phyloP scores from a whole-genome alignment of 2,329 filamentous ascomycete genomes.

The Aureobasidium sp. region DNA sequence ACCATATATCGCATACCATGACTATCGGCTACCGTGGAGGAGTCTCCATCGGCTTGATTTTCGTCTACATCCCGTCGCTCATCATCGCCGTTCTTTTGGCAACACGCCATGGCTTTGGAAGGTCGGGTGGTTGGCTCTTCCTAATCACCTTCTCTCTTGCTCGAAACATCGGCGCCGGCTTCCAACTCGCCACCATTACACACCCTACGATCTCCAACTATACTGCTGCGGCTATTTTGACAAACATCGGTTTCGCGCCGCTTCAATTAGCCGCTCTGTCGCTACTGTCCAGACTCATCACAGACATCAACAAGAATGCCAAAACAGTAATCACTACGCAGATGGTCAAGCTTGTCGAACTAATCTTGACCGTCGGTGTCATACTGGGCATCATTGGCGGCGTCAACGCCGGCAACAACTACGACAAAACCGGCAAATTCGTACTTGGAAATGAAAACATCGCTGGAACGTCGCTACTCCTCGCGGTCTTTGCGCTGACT shows the following conservation, averaged over 20 bases:
- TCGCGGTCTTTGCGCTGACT: constrained; percentile 21
- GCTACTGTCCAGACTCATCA: constrained; percentile 22
- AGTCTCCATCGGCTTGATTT: constrained; percentile 23
- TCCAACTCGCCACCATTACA: constrained; percentile 23
- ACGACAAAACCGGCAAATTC: constrained; percentile 15
- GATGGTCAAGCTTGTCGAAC: constrained; percentile 22
- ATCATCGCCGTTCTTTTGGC: constrained; percentile 1
- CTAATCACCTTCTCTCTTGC: constrained; percentile 22
- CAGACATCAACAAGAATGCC: constrained; percentile 14
- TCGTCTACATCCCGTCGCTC: constrained; percentile 19
- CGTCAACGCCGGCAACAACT: constrained; percentile 9
- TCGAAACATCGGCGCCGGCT: constrained; percentile 24
- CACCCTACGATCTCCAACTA: constrained; percentile 15
- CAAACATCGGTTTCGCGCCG: constrained; percentile 24
- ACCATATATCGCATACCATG: too few relatives aligned
- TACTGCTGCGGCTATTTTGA: constrained; percentile 22
- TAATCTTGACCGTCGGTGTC: constrained; percentile 21
- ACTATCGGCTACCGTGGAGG: constrained; percentile 18
- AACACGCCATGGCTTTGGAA: constrained; percentile 23
- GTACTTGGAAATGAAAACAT: constrained; percentile 19
- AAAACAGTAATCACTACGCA: constrained; percentile 6
- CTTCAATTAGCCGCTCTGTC: constrained; percentile 23
- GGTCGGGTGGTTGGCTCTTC: constrained; percentile 24
- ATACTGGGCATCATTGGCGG: constrained; percentile 25
- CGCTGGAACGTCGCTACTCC: constrained; percentile 16